phyloP scores from a whole-genome alignment of 768 basidiomycete species.

The Mycena chlorophos region DNA sequence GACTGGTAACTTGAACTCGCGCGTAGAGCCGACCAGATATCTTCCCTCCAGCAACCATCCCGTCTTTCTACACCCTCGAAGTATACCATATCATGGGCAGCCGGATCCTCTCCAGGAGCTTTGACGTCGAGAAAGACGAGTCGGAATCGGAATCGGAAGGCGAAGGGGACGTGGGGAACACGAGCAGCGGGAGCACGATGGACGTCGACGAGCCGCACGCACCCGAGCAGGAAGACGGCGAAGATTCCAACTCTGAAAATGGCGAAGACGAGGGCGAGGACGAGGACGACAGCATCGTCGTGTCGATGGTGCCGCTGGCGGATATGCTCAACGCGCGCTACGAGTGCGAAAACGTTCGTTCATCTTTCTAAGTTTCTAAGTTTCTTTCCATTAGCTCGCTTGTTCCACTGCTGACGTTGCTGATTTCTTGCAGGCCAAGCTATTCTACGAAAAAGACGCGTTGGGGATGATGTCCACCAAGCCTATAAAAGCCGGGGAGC shows the following conservation, averaged over 20 bases:
- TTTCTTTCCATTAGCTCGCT: background rate
- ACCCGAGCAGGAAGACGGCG: too few species aligned
- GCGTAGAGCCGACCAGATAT: conserved; percentile 66
- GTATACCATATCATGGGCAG: conserved; percentile 89
- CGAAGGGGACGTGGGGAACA: conserved; percentile 28
- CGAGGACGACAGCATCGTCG: conserved; percentile 39
- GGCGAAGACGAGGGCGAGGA: conserved; percentile 22
- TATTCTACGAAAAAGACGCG: conserved; percentile 73
- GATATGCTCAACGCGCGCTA: conserved; percentile 93
- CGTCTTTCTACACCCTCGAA: conserved; percentile 61
- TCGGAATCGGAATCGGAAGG: conserved; percentile 34
- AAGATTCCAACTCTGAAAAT: background rate
- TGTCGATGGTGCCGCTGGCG: conserved; percentile 94
- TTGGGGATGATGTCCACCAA: conserved; percentile 83
- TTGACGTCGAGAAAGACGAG: conserved; percentile 70
- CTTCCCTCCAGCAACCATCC: conserved; percentile 55
- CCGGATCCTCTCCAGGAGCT: conserved; percentile 89
- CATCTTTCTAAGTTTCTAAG: background rate
- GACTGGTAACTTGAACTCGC: conserved; percentile 5
- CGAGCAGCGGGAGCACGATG: conserved; percentile 41
- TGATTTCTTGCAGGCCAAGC: conserved; percentile 59
- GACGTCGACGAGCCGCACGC: conserved; percentile 37
- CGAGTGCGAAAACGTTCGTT: conserved; percentile 77
- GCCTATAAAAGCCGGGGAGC: conserved; percentile 71
- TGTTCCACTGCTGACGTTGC: conserved; percentile 5